These are phyloP conservation scores for Penicillium vulpinum DNA, from an alignment of 2,329 filamentous ascomycete genomes.

Conservation along the genomic window DNA sequence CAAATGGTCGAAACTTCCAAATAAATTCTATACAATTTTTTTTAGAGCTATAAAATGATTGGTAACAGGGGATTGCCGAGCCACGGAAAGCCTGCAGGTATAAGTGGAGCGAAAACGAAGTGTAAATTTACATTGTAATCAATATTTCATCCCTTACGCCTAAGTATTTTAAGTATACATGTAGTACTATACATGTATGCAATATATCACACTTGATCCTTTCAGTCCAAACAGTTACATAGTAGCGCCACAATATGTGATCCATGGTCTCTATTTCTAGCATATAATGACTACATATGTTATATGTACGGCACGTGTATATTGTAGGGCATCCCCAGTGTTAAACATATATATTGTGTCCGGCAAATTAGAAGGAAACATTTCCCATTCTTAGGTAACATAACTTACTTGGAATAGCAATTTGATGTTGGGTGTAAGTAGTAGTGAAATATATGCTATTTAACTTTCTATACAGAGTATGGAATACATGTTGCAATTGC, in stretches of 20 bases:
- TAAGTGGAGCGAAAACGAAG: constrained; percentile 13
- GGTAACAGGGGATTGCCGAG: constrained; percentile 14
- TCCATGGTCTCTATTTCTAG: not conserved
- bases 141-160: not conserved
- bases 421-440: not conserved
- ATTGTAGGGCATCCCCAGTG: too few species aligned
- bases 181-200: too few species aligned
- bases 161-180: too few species aligned
- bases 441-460: not conserved
- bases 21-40: too few species aligned
- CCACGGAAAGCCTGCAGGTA: constrained; percentile 7
- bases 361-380: too few species aligned
- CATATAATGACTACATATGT: too few species aligned
- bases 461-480: not conserved
- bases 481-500: too few species aligned
- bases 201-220: too few species aligned
- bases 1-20: not conserved
- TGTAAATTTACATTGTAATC: not conserved
- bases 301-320: too few species aligned
- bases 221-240: too few species aligned
- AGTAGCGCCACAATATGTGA: too few species aligned
- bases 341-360: too few species aligned
- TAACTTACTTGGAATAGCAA: not conserved
- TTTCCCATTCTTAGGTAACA: not conserved
- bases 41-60: constrained; percentile 28